Percentiles rank a stretch among this genome's conserved stretches.
Conservation (phyloP, 352 stramenopile species). For the Phytophthora pistaciae region DNA sequence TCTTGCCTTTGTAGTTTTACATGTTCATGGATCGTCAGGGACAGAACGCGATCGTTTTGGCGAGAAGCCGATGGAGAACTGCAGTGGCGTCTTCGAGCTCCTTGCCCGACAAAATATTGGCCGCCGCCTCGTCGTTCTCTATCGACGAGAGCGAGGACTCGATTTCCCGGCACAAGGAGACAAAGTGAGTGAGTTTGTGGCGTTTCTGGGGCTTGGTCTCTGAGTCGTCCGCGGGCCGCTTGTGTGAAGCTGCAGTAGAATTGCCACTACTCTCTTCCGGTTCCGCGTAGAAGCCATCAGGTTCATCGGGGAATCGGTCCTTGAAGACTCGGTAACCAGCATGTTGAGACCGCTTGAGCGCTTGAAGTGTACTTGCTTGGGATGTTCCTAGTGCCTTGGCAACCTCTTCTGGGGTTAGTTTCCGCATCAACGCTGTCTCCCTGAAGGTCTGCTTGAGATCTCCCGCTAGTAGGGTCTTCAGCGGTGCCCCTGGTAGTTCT, state of each 20-base stretch:
- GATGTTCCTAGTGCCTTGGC: constrained; percentile 19
- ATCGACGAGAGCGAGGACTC: constrained; percentile 50
- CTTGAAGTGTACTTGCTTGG: constrained; percentile 14
- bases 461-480: constrained; percentile 26
- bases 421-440: constrained; percentile 24
- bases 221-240: constrained; percentile 24
- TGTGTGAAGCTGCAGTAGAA: not conserved
- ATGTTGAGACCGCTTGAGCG: constrained; percentile 11
- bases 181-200: constrained; percentile 38
- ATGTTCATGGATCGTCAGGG: constrained; percentile 7
- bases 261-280: constrained; percentile 6
- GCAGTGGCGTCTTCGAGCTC: constrained; percentile 61
- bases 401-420: constrained; percentile 25
- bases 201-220: constrained; percentile 23
- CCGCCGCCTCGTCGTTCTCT: constrained; percentile 30
- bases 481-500: constrained; percentile 8
- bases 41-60: constrained; percentile 36
- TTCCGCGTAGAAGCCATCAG: constrained; percentile 21
- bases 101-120: constrained; percentile 43
- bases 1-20: not conserved
- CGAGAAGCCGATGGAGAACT: constrained; percentile 55
- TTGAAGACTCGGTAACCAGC: constrained; percentile 19
- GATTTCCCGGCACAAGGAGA: constrained; percentile 53
- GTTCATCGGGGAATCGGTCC: constrained; percentile 39
- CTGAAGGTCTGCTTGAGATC: constrained; percentile 31